Evolutionary conservation across 2,329 filamentous ascomycete species (phyloP).

Genomic region (Leptographium lundbergii): DNA sequence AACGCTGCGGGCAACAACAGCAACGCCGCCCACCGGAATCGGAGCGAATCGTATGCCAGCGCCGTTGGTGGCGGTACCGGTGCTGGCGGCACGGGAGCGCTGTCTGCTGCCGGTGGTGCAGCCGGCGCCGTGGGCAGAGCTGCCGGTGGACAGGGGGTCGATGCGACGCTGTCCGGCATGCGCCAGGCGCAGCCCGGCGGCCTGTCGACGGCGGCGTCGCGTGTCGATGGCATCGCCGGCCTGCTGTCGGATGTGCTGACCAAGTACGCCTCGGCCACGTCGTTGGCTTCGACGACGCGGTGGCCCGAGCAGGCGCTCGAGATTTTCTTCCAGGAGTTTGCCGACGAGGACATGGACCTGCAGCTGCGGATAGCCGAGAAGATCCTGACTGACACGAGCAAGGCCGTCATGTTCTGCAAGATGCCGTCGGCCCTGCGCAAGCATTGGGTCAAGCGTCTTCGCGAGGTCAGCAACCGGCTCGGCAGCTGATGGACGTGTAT

Average conservation of each 20-base stretch:
- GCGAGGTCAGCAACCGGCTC: constrained; percentile 27
- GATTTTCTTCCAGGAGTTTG: constrained; percentile 45
- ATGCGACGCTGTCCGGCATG: neutral
- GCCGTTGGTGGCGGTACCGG: neutral
- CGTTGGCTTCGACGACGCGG: constrained; percentile 22
- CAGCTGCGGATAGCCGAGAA: constrained; percentile 48
- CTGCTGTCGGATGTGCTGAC: constrained; percentile 28
- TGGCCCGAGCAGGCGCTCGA: constrained; percentile 48
- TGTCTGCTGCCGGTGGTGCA: neutral
- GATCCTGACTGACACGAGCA: constrained; percentile 44
- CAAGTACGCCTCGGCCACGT: constrained; percentile 19
- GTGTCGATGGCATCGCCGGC: constrained; percentile 15
- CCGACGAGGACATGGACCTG: constrained; percentile 42
- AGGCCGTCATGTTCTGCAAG: constrained; percentile 50
- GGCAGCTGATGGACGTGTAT: constrained; percentile 6
- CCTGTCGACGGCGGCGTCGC: constrained; percentile 12
- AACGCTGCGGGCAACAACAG: constrained; percentile 6
- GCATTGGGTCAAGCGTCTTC: constrained; percentile 42
- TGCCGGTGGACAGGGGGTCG: neutral
- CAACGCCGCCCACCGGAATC: neutral
- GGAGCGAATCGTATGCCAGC: constrained; percentile 3
- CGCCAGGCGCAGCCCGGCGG: constrained; percentile 2
- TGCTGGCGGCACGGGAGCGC: neutral
- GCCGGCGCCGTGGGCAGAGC: neutral
- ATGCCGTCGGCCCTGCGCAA: constrained; percentile 39